Base-by-base conservation (phyloP, 352 stramenopile species). In the Phytophthora palmivora region DNA sequence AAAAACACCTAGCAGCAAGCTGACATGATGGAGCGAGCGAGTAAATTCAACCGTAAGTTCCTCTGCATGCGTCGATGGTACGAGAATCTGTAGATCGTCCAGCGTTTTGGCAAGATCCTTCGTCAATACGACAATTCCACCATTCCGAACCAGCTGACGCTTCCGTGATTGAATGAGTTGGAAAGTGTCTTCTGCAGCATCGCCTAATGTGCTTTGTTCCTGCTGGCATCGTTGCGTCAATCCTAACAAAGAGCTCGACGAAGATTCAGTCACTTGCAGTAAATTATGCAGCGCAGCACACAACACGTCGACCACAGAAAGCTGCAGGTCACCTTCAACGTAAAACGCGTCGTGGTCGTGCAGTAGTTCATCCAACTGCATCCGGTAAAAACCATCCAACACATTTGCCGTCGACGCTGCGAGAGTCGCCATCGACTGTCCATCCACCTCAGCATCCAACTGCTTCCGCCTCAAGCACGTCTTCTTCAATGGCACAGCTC, bases 381-480 rank as follows among this genome's bases (percentile, higher is more conserved):
- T 36, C 18, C 16, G 30, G 55, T 28, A 59, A 4, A 39, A 42
- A 9, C 56, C 52, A 21, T 59, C 52, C 41, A 47, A 32, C 24
- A 56, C 16, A 18, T 59, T 14, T 15, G 33, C 55, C 21, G 54
- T 48, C 2, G 33, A 53, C 14, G 4, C 37, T 30, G 15, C 19
- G 1, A 52, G 18, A 6, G 5, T 26, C 24, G 18, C 34, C 0
- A 18, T 18, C 6, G 14, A 16, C 8, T 14, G 12, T 21, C 3
- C 7, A 12, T 55, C 18, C 47, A 24, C 26, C n/a, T 24, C 34
- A 24, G 14, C 47, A 47, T n/a, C 38, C 18, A 1, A 46, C 16
- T 68, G 44, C 51, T 89, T 92, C 33, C 80, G 59, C 48, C 84
- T 92, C 43, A 92, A 62, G 33, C 72, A 87, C 16, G 58, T 75